These are phyloP conservation scores for Periconia macrospinosa DNA, from an alignment of 2,329 filamentous ascomycete genomes.

Conservation along the genomic window DNA sequence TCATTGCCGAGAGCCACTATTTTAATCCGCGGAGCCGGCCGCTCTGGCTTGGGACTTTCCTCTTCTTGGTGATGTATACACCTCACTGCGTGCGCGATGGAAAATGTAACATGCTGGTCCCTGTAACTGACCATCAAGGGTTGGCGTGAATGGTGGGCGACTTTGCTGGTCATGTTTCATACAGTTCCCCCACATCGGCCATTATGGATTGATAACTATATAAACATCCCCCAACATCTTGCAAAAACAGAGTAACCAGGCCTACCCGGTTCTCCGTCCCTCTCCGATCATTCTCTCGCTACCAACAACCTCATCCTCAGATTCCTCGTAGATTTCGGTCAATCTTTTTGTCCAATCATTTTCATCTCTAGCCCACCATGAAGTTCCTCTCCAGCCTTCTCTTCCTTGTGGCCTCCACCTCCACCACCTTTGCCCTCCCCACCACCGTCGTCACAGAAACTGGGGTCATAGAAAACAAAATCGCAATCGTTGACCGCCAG, in stretches of 20 bases:
- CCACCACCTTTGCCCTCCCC: constrained; percentile 4
- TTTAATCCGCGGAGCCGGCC: not conserved
- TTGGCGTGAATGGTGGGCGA: too few relatives aligned
- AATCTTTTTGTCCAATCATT: not conserved
- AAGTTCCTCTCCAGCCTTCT: constrained; percentile 1
- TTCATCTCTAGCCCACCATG: not conserved
- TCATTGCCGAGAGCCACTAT: not conserved
- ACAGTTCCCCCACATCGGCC: not conserved
- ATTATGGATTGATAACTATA: not conserved
- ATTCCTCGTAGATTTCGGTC: not conserved
- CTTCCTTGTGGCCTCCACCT: not conserved
- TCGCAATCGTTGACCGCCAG: constrained; percentile 1
- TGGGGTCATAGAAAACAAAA: not conserved
- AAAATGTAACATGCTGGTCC: not conserved
- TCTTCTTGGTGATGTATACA: not conserved
- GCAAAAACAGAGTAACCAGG: not conserved
- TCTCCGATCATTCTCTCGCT: not conserved
- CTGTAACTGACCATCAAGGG: not conserved
- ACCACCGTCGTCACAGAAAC: constrained; percentile 2
- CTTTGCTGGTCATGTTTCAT: not conserved
- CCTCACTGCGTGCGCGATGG: too few relatives aligned
- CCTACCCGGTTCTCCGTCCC: not conserved
- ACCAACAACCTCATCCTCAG: not conserved
- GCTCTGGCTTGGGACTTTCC: not conserved
- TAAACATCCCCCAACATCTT: not conserved